Evolutionary conservation across 1,284 basidiomycete genomes (phyloP), one percentile per base, ranked within the genome.

Genomic region (Calocybe gambosa): DNA sequence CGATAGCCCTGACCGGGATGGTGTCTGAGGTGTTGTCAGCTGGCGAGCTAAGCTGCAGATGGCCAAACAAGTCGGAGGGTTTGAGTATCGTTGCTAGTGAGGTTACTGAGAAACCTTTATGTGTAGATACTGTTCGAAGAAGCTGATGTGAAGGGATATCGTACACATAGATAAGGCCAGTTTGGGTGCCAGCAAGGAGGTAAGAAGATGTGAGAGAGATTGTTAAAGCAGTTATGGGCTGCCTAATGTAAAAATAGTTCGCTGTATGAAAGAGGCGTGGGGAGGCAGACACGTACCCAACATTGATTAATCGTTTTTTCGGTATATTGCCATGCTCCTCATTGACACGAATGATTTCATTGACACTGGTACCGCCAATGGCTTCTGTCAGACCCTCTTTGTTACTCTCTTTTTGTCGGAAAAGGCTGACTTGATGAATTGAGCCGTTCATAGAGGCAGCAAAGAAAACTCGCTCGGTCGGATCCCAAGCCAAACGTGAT

Each of bases 141-240:
- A 85, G 79, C 61, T 98, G 93, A 57, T 94, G 89, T 0, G 94
- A 95, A 1, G 88, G 81, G 28, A 95, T 78, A 52, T 96, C 88
- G 60, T 94, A 90, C 23, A 93, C 63, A 49, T 89, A 79, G 40
- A 97, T 79, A n/a, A 81, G 65, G 5, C 91, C 92, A 0, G 75
- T 66, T 1, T 74, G 62, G 0, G 89, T 91, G 10, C 91, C 91
- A 19, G 80, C 78, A 13, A 94, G 66, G 26, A 94, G 77, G 25
- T 86, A 72, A 0, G 87, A 77, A 0, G 80, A 78, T 4, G 84
- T 82, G 10, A 85, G 61, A 0, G 93, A 94, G 36, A 95, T 79
- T 1, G 82, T 66, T 3, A 97, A 65, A 0, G 81, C 67, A 1
- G 85, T 83, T 51, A 96, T 75, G 0, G 78, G 71, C 54, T 85